These are phyloP conservation scores for Laetiporus sulphureus DNA, from an alignment of 1,284 basidiomycete species.

Conservation along the genomic window DNA sequence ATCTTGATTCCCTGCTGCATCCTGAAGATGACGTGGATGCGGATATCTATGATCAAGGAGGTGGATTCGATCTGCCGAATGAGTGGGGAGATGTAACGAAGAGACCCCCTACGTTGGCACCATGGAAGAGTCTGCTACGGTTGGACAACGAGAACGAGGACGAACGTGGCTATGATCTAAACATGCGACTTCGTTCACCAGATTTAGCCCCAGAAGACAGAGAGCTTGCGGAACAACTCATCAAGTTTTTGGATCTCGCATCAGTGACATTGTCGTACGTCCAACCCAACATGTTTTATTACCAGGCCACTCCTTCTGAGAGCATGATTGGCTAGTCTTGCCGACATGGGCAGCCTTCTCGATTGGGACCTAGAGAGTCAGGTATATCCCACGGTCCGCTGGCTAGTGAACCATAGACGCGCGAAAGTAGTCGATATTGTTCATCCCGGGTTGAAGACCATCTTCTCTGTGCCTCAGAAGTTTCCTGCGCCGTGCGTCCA, in stretches of 20 bases:
- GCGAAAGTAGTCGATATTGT: slow-evolving; percentile 88
- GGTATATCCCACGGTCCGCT: slow-evolving; percentile 82
- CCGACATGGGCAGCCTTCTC: slow-evolving; percentile 79
- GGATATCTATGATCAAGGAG: slow-evolving; percentile 35
- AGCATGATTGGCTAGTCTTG: slow-evolving; percentile 45
- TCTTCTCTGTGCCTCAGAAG: slow-evolving; percentile 71
- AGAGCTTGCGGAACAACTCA: slow-evolving; percentile 58
- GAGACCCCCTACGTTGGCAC: slow-evolving; percentile 69
- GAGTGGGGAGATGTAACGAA: slow-evolving; percentile 66
- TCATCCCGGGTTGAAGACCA: slow-evolving; percentile 74
- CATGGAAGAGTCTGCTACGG: slow-evolving; percentile 88
- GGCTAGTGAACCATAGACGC: slow-evolving; percentile 85
- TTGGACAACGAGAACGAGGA: slow-evolving; percentile 57
- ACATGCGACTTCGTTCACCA: slow-evolving; percentile 52
- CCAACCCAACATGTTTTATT: not conserved
- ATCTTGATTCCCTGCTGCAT: slow-evolving; percentile 62
- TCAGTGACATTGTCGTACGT: slow-evolving; percentile 60
- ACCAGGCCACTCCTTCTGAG: slow-evolving; percentile 3
- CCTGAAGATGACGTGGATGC: slow-evolving; percentile 42
- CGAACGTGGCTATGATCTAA: slow-evolving; percentile 46
- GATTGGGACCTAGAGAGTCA: slow-evolving; percentile 86
- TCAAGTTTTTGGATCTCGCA: slow-evolving; percentile 62
- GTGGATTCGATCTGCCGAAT: slow-evolving; percentile 50
- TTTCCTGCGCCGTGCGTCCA: slow-evolving; percentile 58
- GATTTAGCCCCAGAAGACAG: slow-evolving; percentile 60